Percentiles rank a stretch among this genome's conserved stretches.
These are phyloP conservation scores for Cymbopogon citratus DNA, from an alignment of 176 grass and related monocot genomes.

Conservation along the genomic window DNA sequence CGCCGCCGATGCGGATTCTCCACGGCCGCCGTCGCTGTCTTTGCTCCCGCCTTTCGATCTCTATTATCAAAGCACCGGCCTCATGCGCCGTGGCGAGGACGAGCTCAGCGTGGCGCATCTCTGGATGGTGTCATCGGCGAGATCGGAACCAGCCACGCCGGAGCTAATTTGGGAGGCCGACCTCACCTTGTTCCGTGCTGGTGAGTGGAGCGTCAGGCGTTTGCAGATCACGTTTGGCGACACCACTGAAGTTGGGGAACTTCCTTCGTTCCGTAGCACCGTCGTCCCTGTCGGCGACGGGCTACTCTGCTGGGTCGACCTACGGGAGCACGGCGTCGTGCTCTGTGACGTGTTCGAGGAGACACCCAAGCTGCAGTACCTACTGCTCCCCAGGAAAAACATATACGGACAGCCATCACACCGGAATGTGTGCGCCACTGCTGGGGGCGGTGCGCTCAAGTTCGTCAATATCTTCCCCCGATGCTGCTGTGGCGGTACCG, in stretches of 20 bases:
- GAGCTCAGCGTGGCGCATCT: too few species aligned
- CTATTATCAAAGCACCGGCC: too few species aligned
- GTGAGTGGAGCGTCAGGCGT: neutral
- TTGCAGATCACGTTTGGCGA: too few species aligned
- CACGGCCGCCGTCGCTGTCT: neutral
- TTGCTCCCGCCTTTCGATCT: neutral
- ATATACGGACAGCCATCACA: too few species aligned
- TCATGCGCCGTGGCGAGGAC: too few species aligned
- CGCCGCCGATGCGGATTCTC: neutral
- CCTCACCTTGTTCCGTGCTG: neutral
- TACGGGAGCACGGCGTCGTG: neutral
- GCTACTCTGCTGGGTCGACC: neutral
- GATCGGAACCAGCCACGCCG: too few species aligned
- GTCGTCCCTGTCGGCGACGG: neutral
- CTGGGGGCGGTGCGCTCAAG: too few species aligned
- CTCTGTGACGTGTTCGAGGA: neutral
- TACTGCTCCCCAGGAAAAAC: neutral
- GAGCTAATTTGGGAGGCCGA: neutral
- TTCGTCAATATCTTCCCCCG: too few species aligned
- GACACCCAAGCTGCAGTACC: neutral
- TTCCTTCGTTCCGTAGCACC: too few species aligned
- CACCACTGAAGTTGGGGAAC: neutral
- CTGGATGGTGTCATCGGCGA: too few species aligned
- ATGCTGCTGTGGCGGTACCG: too few species aligned
- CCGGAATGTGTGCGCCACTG: too few species aligned